Evolutionary conservation across 73 alveolate species (phyloP).

Genomic region (Tetrahymena malaccensis): DNA sequence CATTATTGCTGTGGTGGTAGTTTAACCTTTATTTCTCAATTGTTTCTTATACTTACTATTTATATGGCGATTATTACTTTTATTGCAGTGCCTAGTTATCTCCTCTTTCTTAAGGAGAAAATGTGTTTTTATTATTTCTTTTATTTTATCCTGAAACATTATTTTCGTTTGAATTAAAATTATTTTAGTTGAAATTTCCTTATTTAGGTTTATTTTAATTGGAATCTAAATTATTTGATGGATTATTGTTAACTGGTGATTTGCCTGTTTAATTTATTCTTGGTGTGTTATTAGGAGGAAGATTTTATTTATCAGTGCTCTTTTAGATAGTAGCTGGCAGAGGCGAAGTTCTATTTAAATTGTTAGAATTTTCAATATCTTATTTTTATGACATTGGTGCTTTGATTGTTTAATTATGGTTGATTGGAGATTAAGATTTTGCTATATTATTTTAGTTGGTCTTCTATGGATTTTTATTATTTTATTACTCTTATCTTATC

Average conservation of each 20-base stretch:
- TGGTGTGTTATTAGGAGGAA: not conserved
- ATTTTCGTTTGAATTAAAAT: not conserved
- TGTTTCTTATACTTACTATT: not conserved
- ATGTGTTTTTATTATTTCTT: not conserved
- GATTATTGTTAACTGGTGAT: not conserved
- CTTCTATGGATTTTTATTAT: not conserved
- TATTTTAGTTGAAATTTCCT: not conserved
- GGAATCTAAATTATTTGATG: not conserved
- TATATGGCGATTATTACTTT: not conserved
- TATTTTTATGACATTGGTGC: not conserved
- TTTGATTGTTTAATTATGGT: not conserved
- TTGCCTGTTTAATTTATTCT: not conserved
- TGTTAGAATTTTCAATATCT: not conserved
- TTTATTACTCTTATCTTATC: not conserved
- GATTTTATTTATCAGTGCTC: not conserved
- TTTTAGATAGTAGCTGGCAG: not conserved
- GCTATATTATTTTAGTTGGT: not conserved
- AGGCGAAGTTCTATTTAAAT: not conserved
- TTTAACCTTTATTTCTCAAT: not conserved
- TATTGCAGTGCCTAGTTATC: not conserved
- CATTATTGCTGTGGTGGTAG: not conserved
- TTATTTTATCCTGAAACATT: not conserved
- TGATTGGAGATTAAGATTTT: not conserved
- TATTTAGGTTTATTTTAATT: not conserved
- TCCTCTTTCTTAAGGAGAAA: not conserved